These are phyloP conservation scores for Cladosporium sp. DNA, from an alignment of 2,329 filamentous ascomycete genomes.

Conservation along the genomic window DNA sequence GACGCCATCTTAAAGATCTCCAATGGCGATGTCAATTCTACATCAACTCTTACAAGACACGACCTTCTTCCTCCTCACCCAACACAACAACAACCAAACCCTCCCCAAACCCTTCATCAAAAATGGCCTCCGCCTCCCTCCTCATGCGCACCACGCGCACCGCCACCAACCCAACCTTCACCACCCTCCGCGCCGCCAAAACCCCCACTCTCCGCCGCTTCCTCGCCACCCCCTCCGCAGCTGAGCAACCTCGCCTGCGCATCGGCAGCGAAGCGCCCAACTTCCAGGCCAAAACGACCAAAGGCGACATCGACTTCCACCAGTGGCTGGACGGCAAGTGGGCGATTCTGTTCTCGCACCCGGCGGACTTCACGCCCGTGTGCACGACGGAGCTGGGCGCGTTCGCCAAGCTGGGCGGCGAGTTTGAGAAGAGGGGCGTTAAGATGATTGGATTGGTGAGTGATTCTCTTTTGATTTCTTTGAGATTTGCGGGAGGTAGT, in stretches of 20 bases:
- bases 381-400: conserved; percentile 95
- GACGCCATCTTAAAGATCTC: conserved; percentile 5
- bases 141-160: conserved; percentile 8
- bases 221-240: conserved; percentile 18
- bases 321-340: conserved; percentile 75
- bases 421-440: conserved; percentile 81
- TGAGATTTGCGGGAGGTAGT: neutral
- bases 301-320: conserved; percentile 74
- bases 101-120: neutral
- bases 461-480: conserved; percentile 18
- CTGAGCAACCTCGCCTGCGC: conserved; percentile 39
- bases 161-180: conserved; percentile 3
- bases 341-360: conserved; percentile 81
- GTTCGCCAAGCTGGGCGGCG: conserved; percentile 82
- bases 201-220: conserved; percentile 28
- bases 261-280: conserved; percentile 63
- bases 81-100: neutral
- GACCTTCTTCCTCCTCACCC: neutral
- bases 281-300: conserved; percentile 78
- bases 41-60: neutral
- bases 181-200: conserved; percentile 6
- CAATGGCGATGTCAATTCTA: too few species aligned
- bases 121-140: conserved; percentile 9
- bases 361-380: conserved; percentile 85
- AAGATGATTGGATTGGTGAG: conserved; percentile 79